These are phyloP conservation scores for Xerocomellus chrysenteron DNA, from an alignment of 768 basidiomycete species.

Conservation along the genomic window DNA sequence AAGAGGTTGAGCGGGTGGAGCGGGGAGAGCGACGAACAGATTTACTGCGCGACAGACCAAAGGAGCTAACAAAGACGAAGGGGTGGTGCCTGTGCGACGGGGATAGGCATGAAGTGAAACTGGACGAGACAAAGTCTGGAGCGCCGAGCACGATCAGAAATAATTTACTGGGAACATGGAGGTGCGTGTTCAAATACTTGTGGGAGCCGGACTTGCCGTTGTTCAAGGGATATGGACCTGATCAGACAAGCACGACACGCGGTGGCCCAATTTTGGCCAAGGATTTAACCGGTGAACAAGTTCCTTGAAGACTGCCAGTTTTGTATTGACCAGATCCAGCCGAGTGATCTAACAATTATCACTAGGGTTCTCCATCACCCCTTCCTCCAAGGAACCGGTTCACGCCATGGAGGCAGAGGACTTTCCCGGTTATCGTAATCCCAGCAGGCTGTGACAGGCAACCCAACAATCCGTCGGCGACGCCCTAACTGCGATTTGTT, in stretches of 20 bases:
- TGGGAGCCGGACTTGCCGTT: slow-evolving; percentile 25
- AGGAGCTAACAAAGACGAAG: slow-evolving; percentile 7
- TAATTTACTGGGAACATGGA: slow-evolving; percentile 32
- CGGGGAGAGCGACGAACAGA: slow-evolving; percentile 5
- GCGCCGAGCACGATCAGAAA: slow-evolving; percentile 21
- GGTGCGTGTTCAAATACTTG: slow-evolving; percentile 31
- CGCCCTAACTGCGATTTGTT: slow-evolving; percentile 28
- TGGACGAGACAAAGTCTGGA: background rate
- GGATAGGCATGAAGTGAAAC: slow-evolving; percentile 29
- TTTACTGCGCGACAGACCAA: background rate
- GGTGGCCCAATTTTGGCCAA: slow-evolving; percentile 24
- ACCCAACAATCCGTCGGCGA: slow-evolving; percentile 19
- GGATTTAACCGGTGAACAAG: slow-evolving; percentile 20
- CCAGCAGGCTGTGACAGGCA: slow-evolving; percentile 6
- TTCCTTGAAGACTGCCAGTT: slow-evolving; percentile 3
- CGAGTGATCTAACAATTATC: slow-evolving; percentile 5
- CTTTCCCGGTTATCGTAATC: slow-evolving; percentile 9
- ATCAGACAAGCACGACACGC: slow-evolving; percentile 28
- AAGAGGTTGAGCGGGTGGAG: background rate
- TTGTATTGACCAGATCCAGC: slow-evolving; percentile 15
- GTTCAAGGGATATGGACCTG: slow-evolving; percentile 27
- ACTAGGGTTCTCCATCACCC: slow-evolving; percentile 4
- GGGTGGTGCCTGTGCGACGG: slow-evolving; percentile 21
- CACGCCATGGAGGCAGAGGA: slow-evolving; percentile 13
- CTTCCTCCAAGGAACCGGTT: slow-evolving; percentile 16